A percentile compares a stretch with the other conserved stretches of the same genome.
phyloP scores from a whole-genome alignment of 805 yeast species.

The Candida suzukii region DNA sequence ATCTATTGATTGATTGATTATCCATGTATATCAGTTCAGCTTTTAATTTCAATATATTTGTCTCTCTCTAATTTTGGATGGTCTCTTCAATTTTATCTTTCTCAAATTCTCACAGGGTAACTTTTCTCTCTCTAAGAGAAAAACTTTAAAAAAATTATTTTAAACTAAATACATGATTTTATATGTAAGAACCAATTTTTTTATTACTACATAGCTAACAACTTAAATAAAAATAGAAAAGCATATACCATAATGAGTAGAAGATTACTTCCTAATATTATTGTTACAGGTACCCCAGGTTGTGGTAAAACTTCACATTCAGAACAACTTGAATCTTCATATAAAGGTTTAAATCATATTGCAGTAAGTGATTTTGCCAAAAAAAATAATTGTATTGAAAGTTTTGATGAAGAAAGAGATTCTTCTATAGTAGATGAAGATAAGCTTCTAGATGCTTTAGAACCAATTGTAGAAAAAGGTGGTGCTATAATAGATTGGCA shows the following conservation, averaged over 20 bases:
- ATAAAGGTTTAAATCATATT: constrained; percentile 45
- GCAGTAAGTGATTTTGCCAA: constrained; percentile 80
- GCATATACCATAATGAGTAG: constrained; percentile 13
- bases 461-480: constrained; percentile 74
- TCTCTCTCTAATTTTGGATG: too few species aligned
- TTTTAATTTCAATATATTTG: too few species aligned
- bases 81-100: too few species aligned
- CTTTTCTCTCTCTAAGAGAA: too few species aligned
- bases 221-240: too few species aligned
- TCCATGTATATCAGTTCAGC: too few species aligned
- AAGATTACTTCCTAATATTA: constrained; percentile 58
- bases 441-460: constrained; percentile 71
- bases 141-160: too few species aligned
- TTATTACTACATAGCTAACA: too few species aligned
- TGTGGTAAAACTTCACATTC: constrained; percentile 78
- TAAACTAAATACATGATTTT: too few species aligned
- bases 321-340: constrained; percentile 44
- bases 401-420: constrained; percentile 80
- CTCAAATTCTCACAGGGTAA: too few species aligned
- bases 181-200: too few species aligned
- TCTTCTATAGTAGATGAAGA: constrained; percentile 92
- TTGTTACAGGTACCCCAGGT: constrained; percentile 94
- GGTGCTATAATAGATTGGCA: constrained; percentile 95
- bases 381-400: constrained; percentile 67
- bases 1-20: too few species aligned